Base-by-base conservation (phyloP, 306 rosid species). In the Prunus padus region DNA sequence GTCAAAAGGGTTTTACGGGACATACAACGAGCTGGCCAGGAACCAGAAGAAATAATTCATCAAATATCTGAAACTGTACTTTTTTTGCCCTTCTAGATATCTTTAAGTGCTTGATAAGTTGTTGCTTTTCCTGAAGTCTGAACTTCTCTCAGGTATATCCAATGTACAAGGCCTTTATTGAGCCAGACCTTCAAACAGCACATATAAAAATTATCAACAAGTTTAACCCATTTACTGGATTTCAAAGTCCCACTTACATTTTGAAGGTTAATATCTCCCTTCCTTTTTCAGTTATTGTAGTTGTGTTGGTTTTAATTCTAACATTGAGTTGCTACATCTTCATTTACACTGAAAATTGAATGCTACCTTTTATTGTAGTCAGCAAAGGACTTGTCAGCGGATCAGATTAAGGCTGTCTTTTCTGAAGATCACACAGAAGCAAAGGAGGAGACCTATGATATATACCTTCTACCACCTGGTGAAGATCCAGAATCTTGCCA, bases 401-500 rank as follows among this genome's bases (percentile, higher is more conserved):
- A 92, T 75, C 86, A 89, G 88, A 71, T 96, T 60, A 96, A 90
- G 87, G 83, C 91, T 72, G 86, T 77, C 63, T 80, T 90, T 68
- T n/a, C 92, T 69, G 92, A 90, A 83, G 92, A 91, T 77, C 87
- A 83, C 82, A 84, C 61, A 59, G 99, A 96, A 84, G 74, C 89
- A 71, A 87, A 72, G 20, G 99, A 96, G 78, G 87, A 92, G 85
- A 96, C 97, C 19, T 92, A 90, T 86, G 99, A 96, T 84, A 96
- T 96, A 87, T 95, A 88, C 88, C 97, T 96, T 74, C 82, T 96
- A 73, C 99, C 99, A 47, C 98, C 99, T 0, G 99, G 99, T 80
- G 99, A 96, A 90, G 99, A 96, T 87, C 97, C 93, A 16, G 99
- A 96, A 84, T 86, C 96, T 52, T 96, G 99, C 84, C 99, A 96